Evolutionary conservation across 768 basidiomycete species (phyloP).

Genomic region (Calocybe gangraenosa): DNA sequence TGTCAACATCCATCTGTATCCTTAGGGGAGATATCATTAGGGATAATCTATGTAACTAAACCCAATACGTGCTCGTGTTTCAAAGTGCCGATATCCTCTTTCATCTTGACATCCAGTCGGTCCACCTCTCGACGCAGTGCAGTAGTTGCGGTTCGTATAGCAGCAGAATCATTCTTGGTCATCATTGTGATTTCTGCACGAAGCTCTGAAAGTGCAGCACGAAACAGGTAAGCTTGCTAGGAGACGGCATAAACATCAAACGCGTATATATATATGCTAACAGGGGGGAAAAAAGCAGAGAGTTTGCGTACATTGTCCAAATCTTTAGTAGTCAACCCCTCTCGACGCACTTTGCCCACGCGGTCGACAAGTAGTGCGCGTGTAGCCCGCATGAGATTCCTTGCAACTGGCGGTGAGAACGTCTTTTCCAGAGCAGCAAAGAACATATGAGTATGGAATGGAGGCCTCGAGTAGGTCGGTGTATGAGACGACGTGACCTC

Average conservation of each 20-base stretch:
- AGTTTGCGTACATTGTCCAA: constrained; percentile 66
- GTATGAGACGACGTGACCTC: constrained; percentile 18
- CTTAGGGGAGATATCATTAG: constrained; percentile 37
- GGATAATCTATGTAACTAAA: constrained; percentile 5
- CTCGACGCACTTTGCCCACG: constrained; percentile 62
- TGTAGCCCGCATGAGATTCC: constrained; percentile 80
- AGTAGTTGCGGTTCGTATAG: constrained; percentile 73
- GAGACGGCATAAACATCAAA: not conserved
- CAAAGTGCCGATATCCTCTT: constrained; percentile 83
- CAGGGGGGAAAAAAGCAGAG: not conserved
- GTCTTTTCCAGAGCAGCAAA: constrained; percentile 66
- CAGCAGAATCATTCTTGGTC: constrained; percentile 78
- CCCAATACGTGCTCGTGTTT: constrained; percentile 79
- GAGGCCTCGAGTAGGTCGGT: constrained; percentile 57
- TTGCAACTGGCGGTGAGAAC: constrained; percentile 70
- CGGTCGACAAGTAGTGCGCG: constrained; percentile 77
- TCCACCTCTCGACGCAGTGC: constrained; percentile 87
- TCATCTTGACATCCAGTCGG: constrained; percentile 82
- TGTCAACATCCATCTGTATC: constrained; percentile 95
- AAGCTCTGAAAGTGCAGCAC: constrained; percentile 88
- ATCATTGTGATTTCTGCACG: constrained; percentile 80
- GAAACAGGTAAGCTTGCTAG: constrained; percentile 94
- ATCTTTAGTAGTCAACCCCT: constrained; percentile 72
- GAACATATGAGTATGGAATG: constrained; percentile 82
- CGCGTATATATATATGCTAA: not conserved